Evolutionary conservation across 1,284 basidiomycete genomes (phyloP).

Genomic region (Trametes sp.): DNA sequence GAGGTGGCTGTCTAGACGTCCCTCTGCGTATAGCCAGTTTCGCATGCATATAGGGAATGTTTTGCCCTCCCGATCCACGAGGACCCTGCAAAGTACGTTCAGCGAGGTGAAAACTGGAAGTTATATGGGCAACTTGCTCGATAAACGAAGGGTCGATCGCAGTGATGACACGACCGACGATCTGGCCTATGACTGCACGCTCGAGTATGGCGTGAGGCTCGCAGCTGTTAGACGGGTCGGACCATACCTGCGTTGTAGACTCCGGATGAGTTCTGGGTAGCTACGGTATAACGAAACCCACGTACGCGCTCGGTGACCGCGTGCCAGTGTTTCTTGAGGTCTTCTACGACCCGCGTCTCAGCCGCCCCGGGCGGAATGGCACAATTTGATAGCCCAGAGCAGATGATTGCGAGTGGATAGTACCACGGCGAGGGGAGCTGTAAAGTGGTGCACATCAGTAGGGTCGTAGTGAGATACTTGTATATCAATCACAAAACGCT

Average conservation of each 20-base stretch:
- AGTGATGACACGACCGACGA: neutral
- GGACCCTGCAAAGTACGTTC: neutral
- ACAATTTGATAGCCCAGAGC: slow-evolving; percentile 4
- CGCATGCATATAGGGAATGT: slow-evolving; percentile 6
- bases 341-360: slow-evolving; percentile 11
- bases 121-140: slow-evolving; percentile 1
- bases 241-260: slow-evolving; percentile 11
- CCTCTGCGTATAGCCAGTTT: slow-evolving; percentile 5
- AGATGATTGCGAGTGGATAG: slow-evolving; percentile 14
- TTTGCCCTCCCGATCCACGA: neutral
- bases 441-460: neutral
- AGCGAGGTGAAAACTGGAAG: neutral
- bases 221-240: slow-evolving; percentile 10
- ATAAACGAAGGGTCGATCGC: slow-evolving; percentile 14
- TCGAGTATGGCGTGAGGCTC: slow-evolving; percentile 2
- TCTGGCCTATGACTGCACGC: slow-evolving; percentile 7
- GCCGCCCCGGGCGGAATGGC: slow-evolving; percentile 1
- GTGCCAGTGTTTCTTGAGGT: slow-evolving; percentile 16
- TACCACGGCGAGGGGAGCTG: slow-evolving; percentile 12
- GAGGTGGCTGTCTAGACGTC: neutral
- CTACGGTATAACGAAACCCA: neutral
- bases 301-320: slow-evolving; percentile 10
- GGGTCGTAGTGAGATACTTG: neutral
- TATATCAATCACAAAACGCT: neutral
- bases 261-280: too few species aligned